Conservation (phyloP, 371 early-diverging fungal genomes). For the Blakeslea trispora region DNA sequence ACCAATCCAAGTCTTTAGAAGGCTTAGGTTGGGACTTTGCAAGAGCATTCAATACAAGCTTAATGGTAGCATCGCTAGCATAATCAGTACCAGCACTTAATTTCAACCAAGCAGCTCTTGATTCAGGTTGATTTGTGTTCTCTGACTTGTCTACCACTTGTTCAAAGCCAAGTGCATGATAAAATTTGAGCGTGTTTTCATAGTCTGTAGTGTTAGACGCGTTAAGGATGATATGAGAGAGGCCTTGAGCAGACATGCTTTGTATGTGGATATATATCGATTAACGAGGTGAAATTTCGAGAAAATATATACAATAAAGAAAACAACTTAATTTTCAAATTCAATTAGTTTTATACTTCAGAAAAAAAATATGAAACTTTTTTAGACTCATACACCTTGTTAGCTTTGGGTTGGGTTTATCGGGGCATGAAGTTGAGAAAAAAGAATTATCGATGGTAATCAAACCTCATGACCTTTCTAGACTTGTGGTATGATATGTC, state of each 20-base stretch:
- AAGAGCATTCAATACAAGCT: slow-evolving; percentile 32
- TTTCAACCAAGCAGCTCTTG: slow-evolving; percentile 42
- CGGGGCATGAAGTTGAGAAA: too few species aligned
- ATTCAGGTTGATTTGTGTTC: slow-evolving; percentile 24
- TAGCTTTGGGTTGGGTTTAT: too few species aligned
- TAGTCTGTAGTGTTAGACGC: slow-evolving; percentile 40
- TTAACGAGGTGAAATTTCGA: neutral
- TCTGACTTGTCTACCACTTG: slow-evolving; percentile 26
- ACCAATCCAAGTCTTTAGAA: slow-evolving; percentile 32
- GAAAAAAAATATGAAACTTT: neutral
- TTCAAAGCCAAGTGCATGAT: slow-evolving; percentile 59
- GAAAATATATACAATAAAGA: neutral
- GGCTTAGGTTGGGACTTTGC: slow-evolving; percentile 14
- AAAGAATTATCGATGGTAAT: too few species aligned
- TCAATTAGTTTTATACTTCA: too few species aligned
- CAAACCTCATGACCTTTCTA: too few species aligned
- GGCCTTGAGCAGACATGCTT: slow-evolving; percentile 33
- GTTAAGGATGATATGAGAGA: slow-evolving; percentile 62
- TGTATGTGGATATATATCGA: neutral
- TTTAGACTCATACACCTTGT: neutral
- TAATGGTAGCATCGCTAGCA: slow-evolving; percentile 43
- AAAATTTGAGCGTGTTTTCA: slow-evolving; percentile 53
- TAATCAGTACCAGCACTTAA: slow-evolving; percentile 26
- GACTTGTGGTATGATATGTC: too few species aligned
- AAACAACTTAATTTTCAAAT: neutral